Base-by-base conservation (phyloP, 306 rosid species). In the Potentilla sterilis region DNA sequence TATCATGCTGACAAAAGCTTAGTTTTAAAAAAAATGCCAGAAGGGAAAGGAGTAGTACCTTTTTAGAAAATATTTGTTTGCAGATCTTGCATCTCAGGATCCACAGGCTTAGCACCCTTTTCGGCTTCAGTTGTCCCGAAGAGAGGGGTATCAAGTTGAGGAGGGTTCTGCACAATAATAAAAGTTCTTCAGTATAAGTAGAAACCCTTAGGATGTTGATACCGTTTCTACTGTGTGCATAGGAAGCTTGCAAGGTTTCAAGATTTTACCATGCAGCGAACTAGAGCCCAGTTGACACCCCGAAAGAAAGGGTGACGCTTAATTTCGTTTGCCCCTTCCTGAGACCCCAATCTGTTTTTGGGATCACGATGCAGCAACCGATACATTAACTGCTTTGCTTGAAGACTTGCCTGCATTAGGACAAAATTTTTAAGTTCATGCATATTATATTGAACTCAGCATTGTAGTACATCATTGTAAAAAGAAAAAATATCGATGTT, bases 221-320 rank as follows among this genome's bases (percentile, higher is more conserved):
- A 22, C 21, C 41, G 41, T 59, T 11, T 40, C 44, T 61, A 28
- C 37, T 64, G 62, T 13, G 15, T 65, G 74, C 49, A 37, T 28
- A 69, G 35, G n/a, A 66, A 67, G 32, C 6, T 64, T 13, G 61
- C 6, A 13, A 8, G 74, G 51, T 77, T 48, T 35, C 37, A 2
- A 69, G 59, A 66, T 34, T 87, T 28, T 90, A 95, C 99, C 97
- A 49, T 84, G 91, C 86, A 84, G 72, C 99, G 99, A 78, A 95
- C 81, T 32, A 95, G 91, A 48, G 99, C 92, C 99, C 99, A 95
- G 75, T 88, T 90, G 86, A 95, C 35, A 54, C 92, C 89, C 4
- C 83, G 78, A 80, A 95, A 95, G 87, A 95, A 95, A 12, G 99
- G 86, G 54, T 92, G 99, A 9, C 82, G 64, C 81, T 95, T 95